Base-by-base conservation (phyloP, 2,329 filamentous ascomycete genomes). In the Diaporthe ilicicola region DNA sequence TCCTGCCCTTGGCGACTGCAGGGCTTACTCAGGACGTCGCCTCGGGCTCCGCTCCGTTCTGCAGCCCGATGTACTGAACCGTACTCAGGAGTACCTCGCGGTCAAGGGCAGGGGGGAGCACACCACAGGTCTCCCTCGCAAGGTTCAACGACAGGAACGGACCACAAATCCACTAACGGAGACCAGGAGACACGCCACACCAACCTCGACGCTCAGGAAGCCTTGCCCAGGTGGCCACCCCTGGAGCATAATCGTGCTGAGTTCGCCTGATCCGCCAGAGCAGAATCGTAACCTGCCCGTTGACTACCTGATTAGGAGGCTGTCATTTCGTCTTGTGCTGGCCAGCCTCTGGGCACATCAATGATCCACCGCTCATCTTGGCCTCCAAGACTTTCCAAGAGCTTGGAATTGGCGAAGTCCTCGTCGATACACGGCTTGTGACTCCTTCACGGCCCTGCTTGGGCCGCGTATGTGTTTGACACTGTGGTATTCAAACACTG, bases 11-110 rank as follows among this genome's bases (percentile, higher is more conserved):
- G 59, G 42, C 66, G 46, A 42, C 42, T 59, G 53, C 53, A 68
- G n/a, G 66, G 66, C 66, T 68, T 68, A 68, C 66, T 68, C 66
- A 68, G 24, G 22, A 42, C 55, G 50, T 42, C 66, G 53, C 53
- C 53, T 68, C 66, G 66, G 66, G 66, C 66, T 68, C 66, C 66
- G 66, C 44, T 59, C 32, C 44, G 32, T 59, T 7, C 42, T 68
- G 50, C 66, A 32, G 42, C 66, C 53, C 66, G 53, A 68, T 68
- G 66, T 68, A 68, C 53, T 42, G 54, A 39, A 22, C n/a, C 53
- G 66, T 68, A 68, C 66, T n/a, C 15, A 10, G 13, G 32, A 50
- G 66, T 68, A 68, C 66, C 66, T 50, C 7, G 13, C n/a, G 42
- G 51, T 55, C 65, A 29, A 29, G 17, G 27, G 39, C 24, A 9